phyloP scores from a whole-genome alignment of 257 asterid species.

The Fraxinus quadrangulata region DNA sequence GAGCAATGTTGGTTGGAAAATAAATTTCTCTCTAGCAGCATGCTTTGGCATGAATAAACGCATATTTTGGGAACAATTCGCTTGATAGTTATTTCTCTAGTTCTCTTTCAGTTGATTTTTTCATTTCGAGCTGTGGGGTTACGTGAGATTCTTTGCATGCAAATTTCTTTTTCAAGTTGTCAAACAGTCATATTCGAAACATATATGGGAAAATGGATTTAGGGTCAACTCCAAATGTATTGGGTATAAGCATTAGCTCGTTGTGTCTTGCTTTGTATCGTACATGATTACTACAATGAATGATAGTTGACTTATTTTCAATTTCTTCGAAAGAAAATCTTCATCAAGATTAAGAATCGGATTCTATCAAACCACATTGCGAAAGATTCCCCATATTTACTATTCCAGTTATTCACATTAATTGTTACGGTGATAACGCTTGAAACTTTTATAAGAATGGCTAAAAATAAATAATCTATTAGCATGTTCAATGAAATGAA shows the following conservation, averaged over 20 bases:
- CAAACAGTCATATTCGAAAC: background rate
- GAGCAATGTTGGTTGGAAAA: background rate
- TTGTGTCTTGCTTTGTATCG: background rate
- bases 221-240: background rate
- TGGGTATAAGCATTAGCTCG: background rate
- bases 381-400: constrained; percentile 3
- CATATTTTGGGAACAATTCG: background rate
- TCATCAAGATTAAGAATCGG: constrained; percentile 2
- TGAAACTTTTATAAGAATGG: background rate
- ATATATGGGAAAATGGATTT: background rate
- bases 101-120: constrained; percentile 1
- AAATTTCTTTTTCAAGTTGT: background rate
- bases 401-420: constrained; percentile 16
- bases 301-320: constrained; percentile 1
- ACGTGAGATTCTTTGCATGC: background rate
- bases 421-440: background rate
- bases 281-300: background rate
- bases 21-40: background rate
- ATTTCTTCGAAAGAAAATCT: background rate
- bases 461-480: background rate
- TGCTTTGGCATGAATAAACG: background rate
- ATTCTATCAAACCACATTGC: background rate
- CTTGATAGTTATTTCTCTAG: constrained; percentile 1
- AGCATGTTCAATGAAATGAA: background rate
- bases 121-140: background rate